These are phyloP conservation scores for Ilex paraguariensis DNA, from an alignment of 305 asterid genomes.

Conservation along the genomic window DNA sequence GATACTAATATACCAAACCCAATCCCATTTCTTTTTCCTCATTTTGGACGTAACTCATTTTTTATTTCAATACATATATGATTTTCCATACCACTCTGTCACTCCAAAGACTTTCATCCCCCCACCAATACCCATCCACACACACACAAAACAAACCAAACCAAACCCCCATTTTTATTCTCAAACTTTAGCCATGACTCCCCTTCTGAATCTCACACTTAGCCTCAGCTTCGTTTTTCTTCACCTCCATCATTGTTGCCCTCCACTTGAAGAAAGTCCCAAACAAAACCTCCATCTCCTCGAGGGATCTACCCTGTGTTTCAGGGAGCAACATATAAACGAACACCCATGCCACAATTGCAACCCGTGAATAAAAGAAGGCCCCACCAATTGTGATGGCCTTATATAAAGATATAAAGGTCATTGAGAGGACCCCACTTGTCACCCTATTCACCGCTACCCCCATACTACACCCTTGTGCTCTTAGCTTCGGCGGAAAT, in stretches of 20 bases:
- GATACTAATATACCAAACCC: no score
- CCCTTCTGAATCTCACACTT: background rate
- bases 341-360: constrained; percentile 41
- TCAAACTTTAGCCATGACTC: no score
- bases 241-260: constrained; percentile 30
- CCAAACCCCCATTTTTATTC: no score
- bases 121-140: no score
- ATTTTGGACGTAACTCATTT: no score
- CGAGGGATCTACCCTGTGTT: constrained; percentile 65
- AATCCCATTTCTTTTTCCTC: no score
- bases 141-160: no score
- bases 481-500: constrained; percentile 51
- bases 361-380: constrained; percentile 52
- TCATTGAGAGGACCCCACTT: constrained; percentile 61
- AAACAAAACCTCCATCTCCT: constrained; percentile 68
- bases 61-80: no score
- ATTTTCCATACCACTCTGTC: no score
- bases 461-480: constrained; percentile 68
- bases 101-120: no score
- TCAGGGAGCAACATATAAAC: constrained; percentile 64
- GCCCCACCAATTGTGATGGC: constrained; percentile 57
- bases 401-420: constrained; percentile 46
- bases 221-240: constrained; percentile 6
- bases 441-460: constrained; percentile 52
- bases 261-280: constrained; percentile 72